phyloP scores from a whole-genome alignment of 495 filamentous ascomycete genomes.

The Aspergillus biplanus region DNA sequence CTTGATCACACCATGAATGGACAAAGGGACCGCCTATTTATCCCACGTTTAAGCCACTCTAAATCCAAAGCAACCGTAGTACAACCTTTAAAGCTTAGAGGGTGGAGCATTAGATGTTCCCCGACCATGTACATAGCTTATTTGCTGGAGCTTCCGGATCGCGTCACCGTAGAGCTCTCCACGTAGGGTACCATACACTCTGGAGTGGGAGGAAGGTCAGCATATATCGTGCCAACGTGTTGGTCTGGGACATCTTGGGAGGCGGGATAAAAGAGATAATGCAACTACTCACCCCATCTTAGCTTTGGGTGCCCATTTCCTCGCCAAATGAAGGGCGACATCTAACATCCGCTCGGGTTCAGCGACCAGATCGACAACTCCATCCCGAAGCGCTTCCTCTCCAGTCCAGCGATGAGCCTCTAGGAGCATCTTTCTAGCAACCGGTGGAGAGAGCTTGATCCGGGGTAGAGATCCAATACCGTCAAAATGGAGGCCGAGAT shows the following conservation, averaged over 20 bases:
- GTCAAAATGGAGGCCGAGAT: slow-evolving; percentile 53
- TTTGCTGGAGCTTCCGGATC: not conserved
- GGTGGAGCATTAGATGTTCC: not conserved
- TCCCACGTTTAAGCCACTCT: too few species aligned
- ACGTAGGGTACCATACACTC: too few species aligned
- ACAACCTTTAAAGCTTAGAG: not conserved
- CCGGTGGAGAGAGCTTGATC: slow-evolving; percentile 46
- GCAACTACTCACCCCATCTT: not conserved
- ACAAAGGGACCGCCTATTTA: too few species aligned
- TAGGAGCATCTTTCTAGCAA: slow-evolving; percentile 54
- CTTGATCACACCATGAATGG: too few species aligned
- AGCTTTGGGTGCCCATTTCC: not conserved
- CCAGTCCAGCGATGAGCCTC: slow-evolving; percentile 46
- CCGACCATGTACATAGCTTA: not conserved
- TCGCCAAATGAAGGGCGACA: too few species aligned
- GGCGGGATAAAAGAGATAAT: not conserved
- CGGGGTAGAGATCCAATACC: slow-evolving; percentile 51
- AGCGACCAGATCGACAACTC: not conserved
- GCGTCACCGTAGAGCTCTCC: not conserved
- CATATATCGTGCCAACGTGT: too few species aligned
- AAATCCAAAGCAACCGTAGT: not conserved
- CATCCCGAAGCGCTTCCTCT: not conserved
- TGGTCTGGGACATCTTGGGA: too few species aligned
- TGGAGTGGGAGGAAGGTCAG: too few species aligned
- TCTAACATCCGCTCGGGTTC: not conserved